These are phyloP conservation scores for Tulasnella sp. DNA, from an alignment of 768 basidiomycete genomes.

Conservation along the genomic window DNA sequence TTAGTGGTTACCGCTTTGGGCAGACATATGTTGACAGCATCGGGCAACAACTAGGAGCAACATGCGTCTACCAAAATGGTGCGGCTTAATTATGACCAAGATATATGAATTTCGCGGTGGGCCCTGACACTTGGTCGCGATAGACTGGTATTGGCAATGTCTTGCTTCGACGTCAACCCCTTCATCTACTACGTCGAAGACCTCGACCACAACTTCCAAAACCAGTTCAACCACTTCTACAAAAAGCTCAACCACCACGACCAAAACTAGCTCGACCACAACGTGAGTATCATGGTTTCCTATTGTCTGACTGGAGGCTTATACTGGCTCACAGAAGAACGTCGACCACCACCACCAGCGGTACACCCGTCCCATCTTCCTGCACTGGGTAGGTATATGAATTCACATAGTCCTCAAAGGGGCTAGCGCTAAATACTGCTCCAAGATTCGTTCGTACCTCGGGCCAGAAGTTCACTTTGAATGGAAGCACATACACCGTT, in stretches of 20 bases:
- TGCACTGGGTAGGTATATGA: background rate
- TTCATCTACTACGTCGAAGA: no score
- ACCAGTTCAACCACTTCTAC: no score
- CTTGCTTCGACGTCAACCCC: background rate
- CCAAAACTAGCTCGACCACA: background rate
- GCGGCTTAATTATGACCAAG: background rate
- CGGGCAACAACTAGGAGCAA: background rate
- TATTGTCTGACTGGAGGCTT: background rate
- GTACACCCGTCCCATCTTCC: background rate
- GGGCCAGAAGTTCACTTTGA: slow-evolving; percentile 52
- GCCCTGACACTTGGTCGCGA: background rate
- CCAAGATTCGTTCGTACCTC: slow-evolving; percentile 46
- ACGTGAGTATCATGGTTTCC: no score
- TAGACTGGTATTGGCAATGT: slow-evolving; percentile 16
- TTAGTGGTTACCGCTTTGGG: background rate
- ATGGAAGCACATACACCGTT: slow-evolving; percentile 39
- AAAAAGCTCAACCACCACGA: no score
- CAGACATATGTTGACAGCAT: no score
- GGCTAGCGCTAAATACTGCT: slow-evolving; percentile 25
- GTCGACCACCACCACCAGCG: background rate
- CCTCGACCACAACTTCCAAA: background rate
- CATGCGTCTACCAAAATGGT: background rate
- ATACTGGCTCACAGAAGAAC: background rate
- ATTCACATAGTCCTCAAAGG: background rate
- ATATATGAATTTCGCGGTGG: background rate